Base-by-base conservation (phyloP, 1,139 yeast species). In the Candida dubliniensis region DNA sequence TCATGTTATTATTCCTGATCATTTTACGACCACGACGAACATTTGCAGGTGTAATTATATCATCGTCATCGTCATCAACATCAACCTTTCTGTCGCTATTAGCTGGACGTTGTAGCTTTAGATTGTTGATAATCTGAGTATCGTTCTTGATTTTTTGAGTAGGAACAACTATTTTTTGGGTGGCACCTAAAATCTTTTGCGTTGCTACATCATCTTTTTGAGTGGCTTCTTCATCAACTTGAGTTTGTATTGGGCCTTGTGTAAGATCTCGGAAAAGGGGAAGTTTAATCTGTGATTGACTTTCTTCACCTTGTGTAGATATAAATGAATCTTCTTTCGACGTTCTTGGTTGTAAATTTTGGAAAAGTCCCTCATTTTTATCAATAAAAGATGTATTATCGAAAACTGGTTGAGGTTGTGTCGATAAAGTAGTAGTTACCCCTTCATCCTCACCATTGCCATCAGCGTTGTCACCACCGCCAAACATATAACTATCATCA, bases 401-500 rank as follows among this genome's bases (percentile, higher is more conserved):
- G n/a, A 27, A 27, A 27, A 27, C 30, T 27, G 30, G 30, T 9
- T 27, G 10, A 27, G 10, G 30, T 27, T 27, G 30, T n/a, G 10
- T 27, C 7, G 30, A 27, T 18, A 18, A 18, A n/a, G 27, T 37
- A 13, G 35, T 31, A 13, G 30, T 27, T 11, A 34, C 27, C n/a
- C 31, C 39, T 11, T 47, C 39, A n/a, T 35, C 46, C 2, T 43
- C 43, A 15, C 40, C 42, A 15, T 36, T 44, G 4, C 36, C 40
- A 12, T 40, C 34, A 8, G 40, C 46, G 1, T 30, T 34, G 9
- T 45, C 44, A 37, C 49, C 44, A 31, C 58, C 64, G 2, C 72
- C 74, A 52, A 66, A 66, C 72, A 68, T 67, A 45, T 63, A 67
- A 43, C 70, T 64, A 41, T 69, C 74, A 47, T 67, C 72, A 30